phyloP scores from a whole-genome alignment of 2,329 filamentous ascomycete species.

The Corniculantispora saksenae region DNA sequence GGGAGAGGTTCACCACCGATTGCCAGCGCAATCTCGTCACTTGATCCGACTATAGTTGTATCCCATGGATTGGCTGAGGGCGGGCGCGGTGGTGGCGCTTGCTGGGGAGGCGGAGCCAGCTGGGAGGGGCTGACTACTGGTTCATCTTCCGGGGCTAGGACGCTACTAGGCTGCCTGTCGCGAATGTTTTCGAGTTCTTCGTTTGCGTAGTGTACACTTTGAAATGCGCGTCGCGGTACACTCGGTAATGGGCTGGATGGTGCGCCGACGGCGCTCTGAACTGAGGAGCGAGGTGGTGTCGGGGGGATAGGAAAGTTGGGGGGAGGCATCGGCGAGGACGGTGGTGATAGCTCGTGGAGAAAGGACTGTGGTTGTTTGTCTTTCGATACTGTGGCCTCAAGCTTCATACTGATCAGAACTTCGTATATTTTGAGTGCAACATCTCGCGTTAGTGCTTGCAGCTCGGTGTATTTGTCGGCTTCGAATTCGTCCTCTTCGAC shows the following conservation, averaged over 20 bases:
- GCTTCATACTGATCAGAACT: constrained; percentile 55
- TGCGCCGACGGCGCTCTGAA: constrained; percentile 2
- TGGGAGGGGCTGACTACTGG: constrained; percentile 8
- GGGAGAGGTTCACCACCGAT: constrained; percentile 11
- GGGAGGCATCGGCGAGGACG: constrained; percentile 16
- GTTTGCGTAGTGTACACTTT: constrained; percentile 12
- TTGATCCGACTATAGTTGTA: constrained; percentile 27
- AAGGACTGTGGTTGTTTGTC: constrained; percentile 27
- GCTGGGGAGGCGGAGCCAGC: constrained; percentile 12
- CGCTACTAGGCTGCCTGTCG: constrained; percentile 17
- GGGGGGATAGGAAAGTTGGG: constrained; percentile 17
- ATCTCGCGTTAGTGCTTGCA: constrained; percentile 50
- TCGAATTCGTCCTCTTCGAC: constrained; percentile 53
- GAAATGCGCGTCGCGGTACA: neutral
- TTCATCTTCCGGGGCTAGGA: constrained; percentile 2
- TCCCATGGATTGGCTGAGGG: constrained; percentile 48
- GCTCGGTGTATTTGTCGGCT: constrained; percentile 48
- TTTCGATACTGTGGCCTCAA: constrained; percentile 38
- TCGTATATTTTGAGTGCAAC: constrained; percentile 51
- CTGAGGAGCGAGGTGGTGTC: constrained; percentile 12
- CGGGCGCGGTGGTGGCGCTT: constrained; percentile 28
- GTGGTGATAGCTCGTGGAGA: constrained; percentile 24
- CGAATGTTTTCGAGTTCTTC: constrained; percentile 13
- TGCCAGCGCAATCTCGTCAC: constrained; percentile 16
- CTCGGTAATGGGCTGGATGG: constrained; percentile 6